Base-by-base conservation (phyloP, 306 rosid species). In the Dalbergia cochinchinensis region DNA sequence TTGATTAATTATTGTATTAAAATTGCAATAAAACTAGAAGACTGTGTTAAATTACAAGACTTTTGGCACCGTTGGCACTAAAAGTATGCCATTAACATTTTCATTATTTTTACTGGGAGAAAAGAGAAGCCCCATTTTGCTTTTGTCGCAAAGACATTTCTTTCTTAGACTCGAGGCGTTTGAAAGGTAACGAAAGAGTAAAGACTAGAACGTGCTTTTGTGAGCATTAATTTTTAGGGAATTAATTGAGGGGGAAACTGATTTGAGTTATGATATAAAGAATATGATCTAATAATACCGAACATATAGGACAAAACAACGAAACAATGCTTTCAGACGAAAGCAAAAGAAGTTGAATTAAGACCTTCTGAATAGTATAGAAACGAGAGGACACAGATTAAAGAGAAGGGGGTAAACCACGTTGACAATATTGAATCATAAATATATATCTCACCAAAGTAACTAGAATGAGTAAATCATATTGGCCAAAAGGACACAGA, bases 161-260 rank as follows among this genome's bases (percentile, higher is more conserved):
- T 73, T 80, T 77, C 41, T 31, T 73, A 54, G 67, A 22, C 39
- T 76, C 57, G 34, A 72, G 72, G 71, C 15, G 57, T 11, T 42
- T 48, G 14, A 60, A 74, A 68, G 50, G 61, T 22, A 13, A 33
- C 37, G 35, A 62, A 82, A 69, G 78, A 10, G 44, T 47, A 60
- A 35, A 74, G 65, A 48, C 63, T 15, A n/a, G 22, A 60, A 70
- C 53, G 50, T 9, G 73, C 48, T 63, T 80, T 41, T 50, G 65
- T 50, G 63, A 48, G n/a, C 16, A 10, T 15, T 37, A 37, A 4
- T 37, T 1, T 26, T 58, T 16, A 26, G 18, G 64, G 55, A 51
- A 66, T 41, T 78, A 51, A 66, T 50, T 78, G 58, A 63, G 80
- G 63, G 81, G 85, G 73, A 66, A 73, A 57, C 33, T 51, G 7